Evolutionary conservation across 371 early-diverging fungal species (phyloP), one percentile per base, ranked within the genome.

Genomic region (Apophysomyces sp.): DNA sequence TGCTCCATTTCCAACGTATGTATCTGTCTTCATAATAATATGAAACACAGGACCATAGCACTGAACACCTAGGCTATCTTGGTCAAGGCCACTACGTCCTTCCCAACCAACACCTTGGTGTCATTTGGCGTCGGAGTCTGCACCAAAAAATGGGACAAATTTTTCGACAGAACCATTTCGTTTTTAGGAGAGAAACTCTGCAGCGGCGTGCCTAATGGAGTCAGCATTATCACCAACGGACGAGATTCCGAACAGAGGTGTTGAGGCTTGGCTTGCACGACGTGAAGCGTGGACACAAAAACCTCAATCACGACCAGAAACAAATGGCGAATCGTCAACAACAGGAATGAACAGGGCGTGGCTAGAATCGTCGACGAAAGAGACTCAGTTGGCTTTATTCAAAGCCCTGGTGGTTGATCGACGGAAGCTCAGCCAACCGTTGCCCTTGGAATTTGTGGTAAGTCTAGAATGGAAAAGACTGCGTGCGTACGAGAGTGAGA

Each of bases 391-490:
- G 26, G 57, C 39, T 34, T 36, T 63, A 27, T 63, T 56, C 39
- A 28, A 49, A 27, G 32, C 57, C 13, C 52, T 63, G 16, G 40
- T 63, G 24, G 41, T 63, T 26, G 56, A 52, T 39, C 57, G 63
- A 4, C 55, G 56, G 16, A 44, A 49, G 9, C 40, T 56, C 1
- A 57, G 12, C 28, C 37, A 31, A 12, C 58, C 63, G 3, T n/a
- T 63, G 9, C 63, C 63, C 11, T 37, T 63, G 15, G 24, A 44
- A 9, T 57, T 58, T 52, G 57, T 34, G 16, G 63, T 63, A 52
- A 63, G 57, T 44, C 34, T 13, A 34, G 13, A 34, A 1, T 8
- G 34, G 34, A 34, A 8, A 8, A 11, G 13, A 34, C 13, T 13
- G 34, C 13, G 34, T 34, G 34, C 34, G 34, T 13, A 13, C 34